Conservation (phyloP, 768 basidiomycete species). For the Boletellus emodensis region DNA sequence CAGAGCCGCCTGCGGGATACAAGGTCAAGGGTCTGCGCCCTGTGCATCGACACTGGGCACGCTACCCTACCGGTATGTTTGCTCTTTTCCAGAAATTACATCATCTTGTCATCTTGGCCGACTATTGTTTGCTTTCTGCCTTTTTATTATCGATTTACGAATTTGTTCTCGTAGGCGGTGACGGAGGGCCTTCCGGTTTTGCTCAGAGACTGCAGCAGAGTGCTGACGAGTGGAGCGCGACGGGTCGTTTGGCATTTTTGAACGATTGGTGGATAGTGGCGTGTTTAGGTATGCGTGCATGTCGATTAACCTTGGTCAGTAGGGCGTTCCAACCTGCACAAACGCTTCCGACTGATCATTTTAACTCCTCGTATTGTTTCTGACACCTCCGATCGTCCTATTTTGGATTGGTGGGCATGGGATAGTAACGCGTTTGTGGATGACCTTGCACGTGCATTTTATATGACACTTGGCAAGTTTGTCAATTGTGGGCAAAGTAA, state of each 20-base stretch:
- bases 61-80: constrained; percentile 63
- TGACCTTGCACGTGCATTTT: too few species aligned
- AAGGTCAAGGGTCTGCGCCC: constrained; percentile 71
- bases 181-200: constrained; percentile 60
- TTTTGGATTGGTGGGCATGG: background rate
- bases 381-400: background rate
- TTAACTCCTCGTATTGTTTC: background rate
- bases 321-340: constrained; percentile 2
- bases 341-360: background rate
- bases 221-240: constrained; percentile 58
- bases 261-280: constrained; percentile 62
- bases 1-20: constrained; percentile 68
- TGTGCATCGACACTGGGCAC: constrained; percentile 78
- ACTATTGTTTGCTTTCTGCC: too few species aligned
- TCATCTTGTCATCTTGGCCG: too few species aligned
- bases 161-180: constrained; percentile 39
- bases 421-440: constrained; percentile 30
- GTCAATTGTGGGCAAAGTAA: too few species aligned
- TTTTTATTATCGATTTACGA: too few species aligned
- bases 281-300: background rate
- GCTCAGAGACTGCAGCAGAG: constrained; percentile 51
- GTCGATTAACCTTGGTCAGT: constrained; percentile 58
- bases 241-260: constrained; percentile 67
- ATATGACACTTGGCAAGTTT: too few species aligned
- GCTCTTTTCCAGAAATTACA: background rate